A percentile compares a stretch with the other conserved stretches of the same genome.
These are phyloP conservation scores for Alternaria rosae DNA, from an alignment of 2,329 filamentous ascomycete species.

Conservation along the genomic window DNA sequence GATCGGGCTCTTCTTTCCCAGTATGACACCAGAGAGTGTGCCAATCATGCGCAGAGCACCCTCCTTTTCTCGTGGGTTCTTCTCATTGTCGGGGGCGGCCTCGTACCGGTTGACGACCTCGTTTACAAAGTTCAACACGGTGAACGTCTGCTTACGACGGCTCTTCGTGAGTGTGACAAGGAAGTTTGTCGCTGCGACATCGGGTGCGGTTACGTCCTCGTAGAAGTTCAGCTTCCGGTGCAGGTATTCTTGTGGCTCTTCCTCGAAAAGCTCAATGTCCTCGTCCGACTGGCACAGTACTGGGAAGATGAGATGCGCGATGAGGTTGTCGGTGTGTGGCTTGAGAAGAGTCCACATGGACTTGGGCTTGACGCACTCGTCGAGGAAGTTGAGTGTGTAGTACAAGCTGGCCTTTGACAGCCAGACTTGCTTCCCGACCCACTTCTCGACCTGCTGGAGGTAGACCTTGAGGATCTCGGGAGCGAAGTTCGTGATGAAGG, in stretches of 20 bases:
- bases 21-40: conserved; percentile 88
- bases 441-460: conserved; percentile 92
- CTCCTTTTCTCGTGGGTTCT: conserved; percentile 95
- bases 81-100: conserved; percentile 80
- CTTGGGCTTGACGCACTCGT: conserved; percentile 97
- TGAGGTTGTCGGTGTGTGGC: conserved; percentile 89
- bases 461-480: conserved; percentile 97
- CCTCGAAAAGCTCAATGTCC: conserved; percentile 91
- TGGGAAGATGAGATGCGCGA: conserved; percentile 94
- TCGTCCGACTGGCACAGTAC: conserved; percentile 91
- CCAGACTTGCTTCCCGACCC: conserved; percentile 94
- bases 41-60: conserved; percentile 97
- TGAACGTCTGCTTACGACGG: conserved; percentile 93
- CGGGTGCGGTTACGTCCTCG: conserved; percentile 93
- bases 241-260: conserved; percentile 94
- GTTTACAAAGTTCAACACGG: conserved; percentile 94
- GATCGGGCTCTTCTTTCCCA: conserved; percentile 98
- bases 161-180: conserved; percentile 92
- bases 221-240: conserved; percentile 98
- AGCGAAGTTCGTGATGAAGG: conserved; percentile 88
- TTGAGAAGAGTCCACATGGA: conserved; percentile 95
- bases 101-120: conserved; percentile 94
- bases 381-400: conserved; percentile 92
- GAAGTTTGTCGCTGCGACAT: conserved; percentile 96
- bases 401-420: conserved; percentile 92